Conservation (phyloP, 805 yeast genomes). For the Millerago galiae region DNA sequence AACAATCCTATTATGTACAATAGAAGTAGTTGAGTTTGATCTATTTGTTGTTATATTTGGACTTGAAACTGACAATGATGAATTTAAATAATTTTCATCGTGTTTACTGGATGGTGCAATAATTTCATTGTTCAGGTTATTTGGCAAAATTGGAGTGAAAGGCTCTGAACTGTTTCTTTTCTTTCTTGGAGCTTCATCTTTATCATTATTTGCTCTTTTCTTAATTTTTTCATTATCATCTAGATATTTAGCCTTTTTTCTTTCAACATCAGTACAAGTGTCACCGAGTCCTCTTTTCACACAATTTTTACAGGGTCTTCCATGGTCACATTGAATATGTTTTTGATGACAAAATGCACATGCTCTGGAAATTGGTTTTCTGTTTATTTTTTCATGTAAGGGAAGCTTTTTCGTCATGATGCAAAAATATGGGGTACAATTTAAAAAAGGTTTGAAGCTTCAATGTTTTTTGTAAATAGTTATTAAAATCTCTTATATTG, state of each 20-base stretch:
- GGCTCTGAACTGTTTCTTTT: neutral
- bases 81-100: neutral
- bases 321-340: conserved; percentile 64
- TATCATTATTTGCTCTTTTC: neutral
- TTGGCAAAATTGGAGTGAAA: neutral
- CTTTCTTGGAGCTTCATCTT: neutral
- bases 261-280: conserved; percentile 49
- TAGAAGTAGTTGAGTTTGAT: conserved; percentile 1
- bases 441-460: neutral
- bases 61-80: neutral
- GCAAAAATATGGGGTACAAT: conserved; percentile 3
- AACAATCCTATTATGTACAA: conserved; percentile 2
- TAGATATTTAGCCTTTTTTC: conserved; percentile 40
- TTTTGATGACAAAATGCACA: conserved; percentile 68
- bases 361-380: conserved; percentile 64
- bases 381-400: conserved; percentile 40
- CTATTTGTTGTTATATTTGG: neutral
- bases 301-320: conserved; percentile 69
- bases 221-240: conserved; percentile 8
- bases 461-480: too few relatives aligned
- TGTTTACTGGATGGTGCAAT: neutral
- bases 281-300: conserved; percentile 50
- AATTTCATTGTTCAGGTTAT: neutral
- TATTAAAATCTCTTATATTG: too few relatives aligned
- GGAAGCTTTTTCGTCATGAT: conserved; percentile 56